Base-by-base conservation (phyloP, 495 filamentous ascomycete species). In the Penicillium antarcticum region DNA sequence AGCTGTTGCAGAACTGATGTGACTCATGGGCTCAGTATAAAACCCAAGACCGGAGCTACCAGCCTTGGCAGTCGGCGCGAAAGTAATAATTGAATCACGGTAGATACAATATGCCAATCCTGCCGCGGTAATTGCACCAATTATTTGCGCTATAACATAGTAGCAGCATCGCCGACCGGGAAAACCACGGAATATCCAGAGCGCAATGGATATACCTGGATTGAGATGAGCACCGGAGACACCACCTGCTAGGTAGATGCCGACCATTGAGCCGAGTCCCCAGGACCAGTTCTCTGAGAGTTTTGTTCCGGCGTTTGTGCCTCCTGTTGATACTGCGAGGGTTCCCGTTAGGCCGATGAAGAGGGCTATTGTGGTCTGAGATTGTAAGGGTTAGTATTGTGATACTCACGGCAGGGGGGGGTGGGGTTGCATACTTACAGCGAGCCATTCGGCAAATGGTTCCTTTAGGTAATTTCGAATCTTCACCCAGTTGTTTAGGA, bases 181-280 rank as follows among this genome's bases (percentile, higher is more conserved):
- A 17, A 80, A 71, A 14, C 74, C 71, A 10, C 81, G 75, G 60
- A 65, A 85, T 1, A 83, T 49, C 52, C 75, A 84, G 45, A 77
- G 74, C 7, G 75, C 55, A 41, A 83, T 78, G 17, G 78, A 78
- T 18, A 83, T 72, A 4, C 77, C 80, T 1, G 81, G 80, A 47
- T 85, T 84, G 35, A 85, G 60, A 47, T 81, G 78, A 0, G 70
- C 80, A 40, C 81, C 81, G 23, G 65, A 72, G 32, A 80, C 69
- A 39, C 80, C 79, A 53, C 64, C 64, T 7, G 75, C 69, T 13
- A 78, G 63, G 51, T 83, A 83, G 45, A 84, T 75, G 23, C 75
- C 80, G 4, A 81, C 56, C 79, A 83, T 82, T 33, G 83, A 56
- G 8, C 48, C 51, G 19, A 67, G 55, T 0, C 58, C 64, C 64